Conservation (phyloP, 106 monocot species). For the Dendrobium huoshanense region DNA sequence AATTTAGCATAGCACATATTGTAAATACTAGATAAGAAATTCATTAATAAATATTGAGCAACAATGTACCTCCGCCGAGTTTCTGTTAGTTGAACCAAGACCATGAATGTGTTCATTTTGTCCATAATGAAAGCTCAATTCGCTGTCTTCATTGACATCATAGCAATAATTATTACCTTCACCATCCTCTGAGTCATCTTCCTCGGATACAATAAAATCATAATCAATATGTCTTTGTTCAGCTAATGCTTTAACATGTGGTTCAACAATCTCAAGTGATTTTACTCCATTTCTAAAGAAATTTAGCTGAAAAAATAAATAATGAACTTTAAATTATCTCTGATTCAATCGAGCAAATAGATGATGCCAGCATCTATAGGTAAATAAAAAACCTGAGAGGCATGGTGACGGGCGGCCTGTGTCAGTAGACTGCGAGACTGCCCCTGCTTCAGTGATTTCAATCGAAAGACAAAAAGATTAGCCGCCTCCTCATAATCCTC, state of each 20-base stretch:
- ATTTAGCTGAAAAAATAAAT: constrained; percentile 31
- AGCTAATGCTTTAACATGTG: constrained; percentile 44
- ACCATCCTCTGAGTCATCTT: constrained; percentile 33
- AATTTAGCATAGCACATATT: background rate
- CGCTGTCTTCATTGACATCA: constrained; percentile 40
- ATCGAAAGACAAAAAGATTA: constrained; percentile 78
- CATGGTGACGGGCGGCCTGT: constrained; percentile 89
- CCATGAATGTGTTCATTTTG: constrained; percentile 29
- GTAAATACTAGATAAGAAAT: background rate
- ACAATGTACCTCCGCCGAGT: constrained; percentile 45
- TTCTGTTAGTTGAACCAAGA: constrained; percentile 26
- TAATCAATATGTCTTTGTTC: constrained; percentile 56
- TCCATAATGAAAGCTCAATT: constrained; percentile 63
- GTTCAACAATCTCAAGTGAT: constrained; percentile 46
- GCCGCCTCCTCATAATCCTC: constrained; percentile 83
- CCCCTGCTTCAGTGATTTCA: constrained; percentile 96
- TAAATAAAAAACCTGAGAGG: constrained; percentile 65
- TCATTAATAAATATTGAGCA: background rate
- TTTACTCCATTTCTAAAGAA: constrained; percentile 78
- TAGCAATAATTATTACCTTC: constrained; percentile 20
- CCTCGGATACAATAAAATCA: constrained; percentile 50
- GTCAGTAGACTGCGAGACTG: constrained; percentile 86
- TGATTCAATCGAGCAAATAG: background rate
- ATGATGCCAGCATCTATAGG: background rate
- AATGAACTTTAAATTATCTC: constrained; percentile 8